These are phyloP conservation scores for Tephrocybe sp. DNA, from an alignment of 768 basidiomycete species.

Conservation along the genomic window DNA sequence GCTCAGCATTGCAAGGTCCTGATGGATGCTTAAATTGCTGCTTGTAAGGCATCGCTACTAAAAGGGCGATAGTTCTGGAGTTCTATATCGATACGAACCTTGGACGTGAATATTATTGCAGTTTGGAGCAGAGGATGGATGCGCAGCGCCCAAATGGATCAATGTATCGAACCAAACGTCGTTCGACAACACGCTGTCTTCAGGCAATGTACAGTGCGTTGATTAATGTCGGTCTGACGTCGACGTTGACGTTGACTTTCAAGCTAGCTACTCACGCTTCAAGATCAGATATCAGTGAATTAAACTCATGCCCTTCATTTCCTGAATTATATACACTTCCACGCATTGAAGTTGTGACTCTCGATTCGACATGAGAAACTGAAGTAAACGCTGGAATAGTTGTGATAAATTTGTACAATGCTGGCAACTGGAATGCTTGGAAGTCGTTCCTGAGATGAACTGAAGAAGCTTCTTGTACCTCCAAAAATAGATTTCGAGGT, in stretches of 20 bases:
- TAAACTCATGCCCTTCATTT: too few relatives aligned
- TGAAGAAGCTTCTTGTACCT: background rate
- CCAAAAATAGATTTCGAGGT: background rate
- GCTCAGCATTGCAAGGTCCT: slow-evolving; percentile 33
- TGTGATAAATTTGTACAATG: background rate
- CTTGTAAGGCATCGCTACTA: slow-evolving; percentile 36
- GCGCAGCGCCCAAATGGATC: slow-evolving; percentile 33
- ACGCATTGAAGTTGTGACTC: too few relatives aligned
- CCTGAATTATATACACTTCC: too few relatives aligned
- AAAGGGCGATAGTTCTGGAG: slow-evolving; percentile 28
- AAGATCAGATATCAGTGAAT: too few relatives aligned
- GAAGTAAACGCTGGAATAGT: slow-evolving; percentile 5
- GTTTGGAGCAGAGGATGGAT: slow-evolving; percentile 53
- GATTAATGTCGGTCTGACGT: slow-evolving; percentile 8
- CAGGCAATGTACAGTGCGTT: slow-evolving; percentile 19
- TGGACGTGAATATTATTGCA: slow-evolving; percentile 39
- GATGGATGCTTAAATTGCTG: slow-evolving; percentile 65
- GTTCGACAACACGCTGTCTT: slow-evolving; percentile 20
- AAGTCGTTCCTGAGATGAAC: background rate
- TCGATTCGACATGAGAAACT: background rate
- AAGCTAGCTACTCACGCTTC: too few relatives aligned
- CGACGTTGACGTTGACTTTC: background rate
- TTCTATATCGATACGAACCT: slow-evolving; percentile 27
- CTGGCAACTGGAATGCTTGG: too few relatives aligned
- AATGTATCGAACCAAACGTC: slow-evolving; percentile 36